Percentiles rank a stretch among this genome's conserved stretches.
These are phyloP conservation scores for Aurantiochytrium sp. DNA, from an alignment of 108 stramenopile species.

Conservation along the genomic window DNA sequence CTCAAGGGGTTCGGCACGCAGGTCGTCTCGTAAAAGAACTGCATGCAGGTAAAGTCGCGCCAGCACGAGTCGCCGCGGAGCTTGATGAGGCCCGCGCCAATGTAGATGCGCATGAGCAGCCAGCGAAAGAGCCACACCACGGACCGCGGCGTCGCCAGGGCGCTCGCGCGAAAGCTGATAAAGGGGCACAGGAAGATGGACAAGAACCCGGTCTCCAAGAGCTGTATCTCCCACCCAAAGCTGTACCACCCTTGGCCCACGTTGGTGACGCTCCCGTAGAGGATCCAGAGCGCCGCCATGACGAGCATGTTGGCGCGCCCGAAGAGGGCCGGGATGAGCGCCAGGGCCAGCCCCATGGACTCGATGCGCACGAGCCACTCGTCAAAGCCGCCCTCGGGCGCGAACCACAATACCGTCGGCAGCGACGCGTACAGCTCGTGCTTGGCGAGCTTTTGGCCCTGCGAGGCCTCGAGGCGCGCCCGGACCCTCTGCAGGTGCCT, in stretches of 20 bases:
- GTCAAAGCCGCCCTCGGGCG: constrained; percentile 32
- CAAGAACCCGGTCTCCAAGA: constrained; percentile 72
- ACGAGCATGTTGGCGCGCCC: constrained; percentile 57
- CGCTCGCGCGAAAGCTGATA: constrained; percentile 28
- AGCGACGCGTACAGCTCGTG: background rate
- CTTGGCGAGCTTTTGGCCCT: background rate
- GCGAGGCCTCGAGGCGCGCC: background rate
- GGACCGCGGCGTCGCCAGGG: constrained; percentile 46
- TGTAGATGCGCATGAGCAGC: constrained; percentile 68
- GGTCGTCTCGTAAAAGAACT: constrained; percentile 76
- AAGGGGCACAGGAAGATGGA: constrained; percentile 70
- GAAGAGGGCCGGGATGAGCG: constrained; percentile 35
- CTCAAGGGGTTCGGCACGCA: constrained; percentile 70
- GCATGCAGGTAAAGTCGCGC: constrained; percentile 65
- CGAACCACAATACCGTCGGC: constrained; percentile 48
- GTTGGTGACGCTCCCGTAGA: constrained; percentile 68
- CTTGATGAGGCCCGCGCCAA: constrained; percentile 79
- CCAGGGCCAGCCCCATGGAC: constrained; percentile 41
- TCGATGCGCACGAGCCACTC: constrained; percentile 36
- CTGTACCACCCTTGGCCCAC: constrained; percentile 61
- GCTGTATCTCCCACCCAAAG: constrained; percentile 78
- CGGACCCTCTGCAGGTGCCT: constrained; percentile 33
- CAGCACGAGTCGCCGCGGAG: constrained; percentile 72
- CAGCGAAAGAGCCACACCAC: constrained; percentile 72
- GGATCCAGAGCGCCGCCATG: constrained; percentile 58